Base-by-base conservation (phyloP, 2,329 filamentous ascomycete species). In the Apiospora kogelbergensis region DNA sequence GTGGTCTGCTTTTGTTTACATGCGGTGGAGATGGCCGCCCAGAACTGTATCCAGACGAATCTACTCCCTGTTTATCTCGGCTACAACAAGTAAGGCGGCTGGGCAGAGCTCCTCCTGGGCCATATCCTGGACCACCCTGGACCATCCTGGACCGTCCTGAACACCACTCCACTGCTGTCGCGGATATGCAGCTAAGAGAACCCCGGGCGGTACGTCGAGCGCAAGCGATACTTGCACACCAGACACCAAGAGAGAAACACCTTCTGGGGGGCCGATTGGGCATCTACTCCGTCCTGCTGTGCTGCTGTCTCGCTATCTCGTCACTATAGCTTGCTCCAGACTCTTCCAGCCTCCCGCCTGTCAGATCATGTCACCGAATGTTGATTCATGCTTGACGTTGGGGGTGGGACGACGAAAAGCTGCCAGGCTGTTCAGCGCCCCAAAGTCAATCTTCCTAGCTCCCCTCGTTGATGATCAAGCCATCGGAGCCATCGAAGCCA, bases 1-100 rank as follows among this genome's bases (percentile, higher is more conserved):
- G 64, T 70, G 69, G 69, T 67, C 67, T 60, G 63, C 41, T 41
- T 67, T 70, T 70, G 69, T 70, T 70, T 69, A 70, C 69, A 37
- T 44, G 37, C 40, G 67, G 69, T 70, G 69, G 69, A 60, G 53
- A 37, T 30, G 26, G 26, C 17, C 30, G 53, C 20, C 53, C 53
- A 60, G 48, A 57, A 57, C 48, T 33, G 48, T 57, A 57, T 57
- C 48, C 48, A 57, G 48, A 57, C 48, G 48, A 57, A 44, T 40
- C 67, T 70, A 24, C 66, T 63, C 46, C 66, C 40, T 68, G 69
- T 67, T 67, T 63, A 69, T 70, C 69, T 65, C 68, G 65, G 57
- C 69, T 57, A 26, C 40, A 44, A 41, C n/a, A 67, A 46, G 22
- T 57, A 44, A 57, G 46, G 46, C 65, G 65, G 48, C 66, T 67